Base-by-base conservation (phyloP, 2,329 filamentous ascomycete genomes). In the Cadophora sp. region DNA sequence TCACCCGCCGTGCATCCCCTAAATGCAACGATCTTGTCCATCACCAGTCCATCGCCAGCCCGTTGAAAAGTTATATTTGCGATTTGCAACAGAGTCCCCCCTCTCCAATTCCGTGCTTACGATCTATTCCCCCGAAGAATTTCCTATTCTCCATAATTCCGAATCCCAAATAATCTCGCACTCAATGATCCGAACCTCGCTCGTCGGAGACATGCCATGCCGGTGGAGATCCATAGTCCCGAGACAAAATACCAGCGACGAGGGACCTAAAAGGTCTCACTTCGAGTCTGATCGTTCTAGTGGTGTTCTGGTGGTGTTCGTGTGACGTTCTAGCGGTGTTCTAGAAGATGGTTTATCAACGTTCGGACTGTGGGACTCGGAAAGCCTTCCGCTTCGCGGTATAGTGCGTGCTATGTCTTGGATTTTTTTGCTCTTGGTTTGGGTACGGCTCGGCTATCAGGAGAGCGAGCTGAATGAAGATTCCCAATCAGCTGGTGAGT, bases 11-110 rank as follows among this genome's bases (percentile, higher is more conserved):
- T 34, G 22, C 56, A 3, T 26, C 34, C n/a, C 22, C 31, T 59
- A 40, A 43, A 26, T 1, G 11, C n/a, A 37, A 43, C 56, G 31
- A 58, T 31, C 31, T n/a, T 7, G 31, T 14, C 56, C 56, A 22
- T 59, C 34, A 40, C 12, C n/a, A 27, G 56, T 7, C 56, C 56
- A 37, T 59, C 22, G 16, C 12, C n/a, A 27, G 56, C 14, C 56
- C 56, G 26, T 59, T 11, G 16, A 29, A 59, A 59, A 59, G 34
- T 43, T 26, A 43, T 34, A 43, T 59, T 59, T 43, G 22, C 56
- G 56, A 59, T 22, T 43, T 59, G 56, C 56, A 59, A 59, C 34
- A 59, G 27, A 59, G 5, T 22, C 7, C 19, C 19, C 19, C 19
- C 43, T 48, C 16, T 43, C 6, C 12, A 11, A 1, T 19, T 14